Base-by-base conservation (phyloP, 1,284 basidiomycete species). In the Ganoderma multipileum region DNA sequence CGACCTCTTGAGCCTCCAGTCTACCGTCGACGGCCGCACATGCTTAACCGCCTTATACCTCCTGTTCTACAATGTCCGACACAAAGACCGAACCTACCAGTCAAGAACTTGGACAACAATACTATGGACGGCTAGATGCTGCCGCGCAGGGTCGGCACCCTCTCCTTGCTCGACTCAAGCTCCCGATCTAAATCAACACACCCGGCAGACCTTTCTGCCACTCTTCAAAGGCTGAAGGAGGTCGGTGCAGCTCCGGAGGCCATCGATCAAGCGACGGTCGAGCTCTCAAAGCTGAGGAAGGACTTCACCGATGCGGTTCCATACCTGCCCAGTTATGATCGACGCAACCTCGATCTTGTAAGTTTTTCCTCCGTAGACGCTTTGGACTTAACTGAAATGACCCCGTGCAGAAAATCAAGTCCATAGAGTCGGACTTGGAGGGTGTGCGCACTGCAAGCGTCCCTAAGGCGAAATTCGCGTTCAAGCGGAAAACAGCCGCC, bases 321-420 rank as follows among this genome's bases (percentile, higher is more conserved):
- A 3, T 87, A 84, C 67, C 80, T 95, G 50, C 91, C 93, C 5
- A 81, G 85, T 52, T 94, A 93, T 76, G 92, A 94, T 78, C 92
- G 92, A 75, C 84, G 89, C 68, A 88, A 88, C 73, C 92, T 86
- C 74, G 91, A 92, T 74, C 78, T 82, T 72, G 93, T 94, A 73
- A 69, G 89, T 83, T 30, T 55, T 30, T 9, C 23, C 5, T 20
- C 28, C 36, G 26, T 26, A 50, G 30, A 93, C 61, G 77, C 91
- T 20, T 90, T 2, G 9, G 23, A 47, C 44, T 47, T 9, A 44
- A 2, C 23, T 28, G 7, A 55, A 18, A 12, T 30, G 2, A 30
- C 23, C 26, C 23, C 26, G 18, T 50, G 16, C 14, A 82, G 66
- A 77, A 79, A 12, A 70, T 94, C 2, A 85, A 89, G 61, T 80